Base-by-base conservation (phyloP, 192 early-diverging fungal genomes). In the Backusella circina region DNA sequence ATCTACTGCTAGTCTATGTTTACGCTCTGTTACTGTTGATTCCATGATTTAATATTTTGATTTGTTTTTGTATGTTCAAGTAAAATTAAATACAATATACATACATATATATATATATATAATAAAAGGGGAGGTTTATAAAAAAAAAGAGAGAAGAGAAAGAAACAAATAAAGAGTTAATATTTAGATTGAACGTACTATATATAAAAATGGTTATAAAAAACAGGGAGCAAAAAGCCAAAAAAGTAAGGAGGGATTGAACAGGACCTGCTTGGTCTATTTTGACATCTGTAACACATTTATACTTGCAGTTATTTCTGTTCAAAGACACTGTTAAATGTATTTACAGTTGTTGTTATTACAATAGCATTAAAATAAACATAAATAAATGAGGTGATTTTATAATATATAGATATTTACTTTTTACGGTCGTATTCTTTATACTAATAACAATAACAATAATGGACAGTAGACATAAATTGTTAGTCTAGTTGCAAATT, bases 401-500 rank as follows among this genome's bases (percentile, higher is more conserved):
- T 21, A 61, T 61, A 61, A 61, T 61, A 61, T 3, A 54, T 61
- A 61, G 3, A 23, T 61, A 26, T 13, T 28, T 61, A 28, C 28
- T 1, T 21, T 5, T 61, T 12, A 26, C 28, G 54, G 23, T 13
- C 2, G 54, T 28, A 4, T 54, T 26, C 13, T 61, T 61, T 26
- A 28, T 61, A 28, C 26, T 61, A 61, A 61, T 61, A 61, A 12
- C 23, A 61, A 12, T 61, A 61, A 61, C 28, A 30, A 10, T n/a
- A n/a, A 47, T n/a, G 16, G n/a, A 61, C 26, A 61, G 9, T 26
- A 10, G 26, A 26, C 5, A 12, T 6, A 61, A 61, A 7, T 61
- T 61, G 21, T 12, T 61, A 61, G 54, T 61, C 54, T 61, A 61
- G 54, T 61, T 61, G 23, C 54, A 61, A 61, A 61, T 61, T 61